phyloP scores from a whole-genome alignment of 371 early-diverging fungal species.

The Neoconidiobolus thromboides region DNA sequence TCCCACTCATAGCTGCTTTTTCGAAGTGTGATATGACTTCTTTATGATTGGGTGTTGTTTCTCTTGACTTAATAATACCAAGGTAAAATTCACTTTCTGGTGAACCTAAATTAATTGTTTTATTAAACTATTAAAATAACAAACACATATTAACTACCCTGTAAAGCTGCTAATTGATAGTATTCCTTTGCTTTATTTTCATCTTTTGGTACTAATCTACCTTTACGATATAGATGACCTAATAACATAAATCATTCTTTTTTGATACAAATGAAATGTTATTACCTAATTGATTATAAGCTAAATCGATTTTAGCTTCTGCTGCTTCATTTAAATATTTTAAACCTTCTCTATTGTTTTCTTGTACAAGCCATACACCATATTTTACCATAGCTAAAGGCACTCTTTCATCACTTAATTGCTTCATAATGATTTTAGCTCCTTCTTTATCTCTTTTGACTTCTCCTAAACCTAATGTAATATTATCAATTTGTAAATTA shows the following conservation, averaged over 20 bases:
- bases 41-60: background rate
- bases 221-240: background rate
- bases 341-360: background rate
- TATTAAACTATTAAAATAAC: background rate
- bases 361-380: background rate
- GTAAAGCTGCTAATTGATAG: background rate
- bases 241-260: background rate
- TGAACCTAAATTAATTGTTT: background rate
- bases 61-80: background rate
- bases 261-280: background rate
- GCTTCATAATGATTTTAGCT: background rate
- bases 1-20: constrained; percentile 30
- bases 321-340: background rate
- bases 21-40: constrained; percentile 24
- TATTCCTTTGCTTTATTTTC: background rate
- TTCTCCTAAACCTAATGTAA: background rate
- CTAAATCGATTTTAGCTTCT: background rate
- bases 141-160: background rate
- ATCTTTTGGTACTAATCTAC: background rate
- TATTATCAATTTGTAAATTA: background rate
- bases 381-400: background rate
- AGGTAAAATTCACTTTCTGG: background rate
- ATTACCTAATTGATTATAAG: background rate
- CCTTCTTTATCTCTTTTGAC: background rate
- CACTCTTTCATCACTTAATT: background rate